A percentile compares a stretch with the other conserved stretches of the same genome.
Conservation (phyloP, 257 asterid genomes). For the Anisodus tanguticus region DNA sequence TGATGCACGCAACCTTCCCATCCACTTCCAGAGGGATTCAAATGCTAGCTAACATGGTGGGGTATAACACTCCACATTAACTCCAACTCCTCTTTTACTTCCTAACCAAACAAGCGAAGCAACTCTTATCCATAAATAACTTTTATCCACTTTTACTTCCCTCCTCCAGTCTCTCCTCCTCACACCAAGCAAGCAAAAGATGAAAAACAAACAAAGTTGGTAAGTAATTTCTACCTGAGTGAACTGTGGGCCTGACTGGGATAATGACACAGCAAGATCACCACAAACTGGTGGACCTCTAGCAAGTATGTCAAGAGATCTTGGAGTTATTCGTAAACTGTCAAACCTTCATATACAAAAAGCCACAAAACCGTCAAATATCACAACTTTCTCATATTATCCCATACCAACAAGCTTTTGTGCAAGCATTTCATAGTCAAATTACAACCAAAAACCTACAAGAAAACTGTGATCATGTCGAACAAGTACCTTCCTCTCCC, state of each 20-base stretch:
- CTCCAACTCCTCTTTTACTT: not conserved
- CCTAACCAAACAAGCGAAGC: not conserved
- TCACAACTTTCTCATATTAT: conserved; percentile 32
- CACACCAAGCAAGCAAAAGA: conserved; percentile 15
- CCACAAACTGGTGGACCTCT: conserved; percentile 98
- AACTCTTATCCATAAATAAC: conserved; percentile 22
- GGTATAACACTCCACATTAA: not conserved
- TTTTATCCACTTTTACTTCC: conserved; percentile 4
- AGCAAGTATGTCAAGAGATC: conserved; percentile 97
- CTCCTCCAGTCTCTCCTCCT: conserved; percentile 21
- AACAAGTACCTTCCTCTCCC: conserved; percentile 13
- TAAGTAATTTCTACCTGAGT: conserved; percentile 65
- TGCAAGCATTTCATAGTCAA: not conserved
- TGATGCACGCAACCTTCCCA: conserved; percentile 26
- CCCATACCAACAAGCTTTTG: conserved; percentile 29
- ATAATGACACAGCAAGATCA: conserved; percentile 96
- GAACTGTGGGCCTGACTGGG: conserved; percentile 98
- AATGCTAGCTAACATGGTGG: conserved; percentile 20
- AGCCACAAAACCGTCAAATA: conserved; percentile 42
- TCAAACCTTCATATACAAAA: conserved; percentile 76
- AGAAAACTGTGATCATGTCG: not conserved
- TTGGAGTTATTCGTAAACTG: conserved; percentile 94
- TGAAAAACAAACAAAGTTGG: not conserved
- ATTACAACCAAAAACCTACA: not conserved
- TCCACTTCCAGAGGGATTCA: not conserved